A percentile compares a stretch with the other conserved stretches of the same genome.
Evolutionary conservation across 192 early-diverging fungal genomes (phyloP).

Genomic region (Entrophospora sp.): DNA sequence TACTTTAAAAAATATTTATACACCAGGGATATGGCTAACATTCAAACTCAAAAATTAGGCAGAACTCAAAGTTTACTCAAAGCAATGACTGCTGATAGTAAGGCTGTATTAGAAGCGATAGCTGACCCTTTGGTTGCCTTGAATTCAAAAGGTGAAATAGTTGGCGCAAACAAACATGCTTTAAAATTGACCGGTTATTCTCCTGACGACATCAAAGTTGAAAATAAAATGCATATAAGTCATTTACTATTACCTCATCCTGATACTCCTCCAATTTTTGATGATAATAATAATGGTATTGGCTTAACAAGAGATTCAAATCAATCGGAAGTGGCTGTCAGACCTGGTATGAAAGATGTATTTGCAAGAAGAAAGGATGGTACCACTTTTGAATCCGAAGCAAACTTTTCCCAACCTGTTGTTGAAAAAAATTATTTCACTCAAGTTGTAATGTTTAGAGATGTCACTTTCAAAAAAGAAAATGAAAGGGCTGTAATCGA

Average conservation of each 20-base stretch:
- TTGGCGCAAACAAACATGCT: constrained; percentile 13
- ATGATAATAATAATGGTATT: too few species aligned
- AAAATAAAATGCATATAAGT: constrained; percentile 8
- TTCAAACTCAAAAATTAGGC: not conserved
- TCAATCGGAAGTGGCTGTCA: not conserved
- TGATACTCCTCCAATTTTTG: too few species aligned
- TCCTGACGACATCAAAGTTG: constrained; percentile 3
- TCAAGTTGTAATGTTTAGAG: constrained; percentile 5
- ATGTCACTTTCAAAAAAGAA: constrained; percentile 1
- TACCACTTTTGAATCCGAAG: constrained; percentile 1
- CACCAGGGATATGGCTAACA: not conserved
- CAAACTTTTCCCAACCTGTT: not conserved
- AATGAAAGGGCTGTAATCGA: not conserved
- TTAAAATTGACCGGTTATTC: constrained; percentile 3
- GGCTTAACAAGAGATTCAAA: too few species aligned
- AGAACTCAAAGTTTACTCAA: constrained; percentile 7
- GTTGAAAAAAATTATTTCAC: constrained; percentile 10
- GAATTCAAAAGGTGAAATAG: not conserved
- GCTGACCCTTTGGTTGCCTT: constrained; percentile 11
- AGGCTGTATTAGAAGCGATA: constrained; percentile 7
- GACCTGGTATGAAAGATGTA: constrained; percentile 5
- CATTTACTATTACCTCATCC: not conserved
- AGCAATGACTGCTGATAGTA: constrained; percentile 3
- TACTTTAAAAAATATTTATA: not conserved
- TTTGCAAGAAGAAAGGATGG: constrained; percentile 14